Evolutionary conservation across 768 basidiomycete species (phyloP), one percentile per base, ranked within the genome.

Genomic region (Mycena amicta): DNA sequence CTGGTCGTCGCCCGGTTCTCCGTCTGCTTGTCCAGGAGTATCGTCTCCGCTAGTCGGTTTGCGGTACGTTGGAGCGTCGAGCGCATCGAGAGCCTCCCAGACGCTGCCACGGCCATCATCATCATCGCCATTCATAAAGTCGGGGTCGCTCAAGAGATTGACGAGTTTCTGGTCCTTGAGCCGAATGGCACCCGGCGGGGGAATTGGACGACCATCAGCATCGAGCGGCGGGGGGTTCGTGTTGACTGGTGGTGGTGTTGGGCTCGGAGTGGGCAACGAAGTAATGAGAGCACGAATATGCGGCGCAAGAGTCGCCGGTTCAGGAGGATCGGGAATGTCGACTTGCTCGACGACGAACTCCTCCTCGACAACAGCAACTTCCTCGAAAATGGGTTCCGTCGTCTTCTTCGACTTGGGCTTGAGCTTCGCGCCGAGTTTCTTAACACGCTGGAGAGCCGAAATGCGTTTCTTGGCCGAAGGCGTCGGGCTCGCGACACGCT

Each of bases 231-330:
- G 62, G 6, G 66, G 62, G 16, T 49, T 40, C 3, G 56, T 25
- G 46, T 56, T 56, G 22, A 65, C 50, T 43, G 55, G 58, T 27
- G 56, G 64, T 55, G 25, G 67, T 50, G 60, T 64, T 56, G 61
- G 61, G 62, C 47, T 49, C 13, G 60, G 63, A 31, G 66, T 74
- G 37, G 81, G 81, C 1, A 84, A 67, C 2, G 77, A 68, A 51
- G 79, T 70, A 37, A 87, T 72, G n/a, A 87, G 68, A 12, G 74
- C 71, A 64, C 84, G 85, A 41, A 87, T 81, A 55, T 71, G 79
- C 53, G 75, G 74, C 4, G 83, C 82, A 20, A 88, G 74, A 1
- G 77, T 76, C 29, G 68, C 67, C 0, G 82, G 72, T 55, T 80
- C 81, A 2, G 77, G 70, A 20, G 68, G 62, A 26, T 72, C 64